Percentiles rank a stretch among this genome's conserved stretches.
Conservation (phyloP, 2,329 filamentous ascomycete species). For the Paramyrothecium roridum region DNA sequence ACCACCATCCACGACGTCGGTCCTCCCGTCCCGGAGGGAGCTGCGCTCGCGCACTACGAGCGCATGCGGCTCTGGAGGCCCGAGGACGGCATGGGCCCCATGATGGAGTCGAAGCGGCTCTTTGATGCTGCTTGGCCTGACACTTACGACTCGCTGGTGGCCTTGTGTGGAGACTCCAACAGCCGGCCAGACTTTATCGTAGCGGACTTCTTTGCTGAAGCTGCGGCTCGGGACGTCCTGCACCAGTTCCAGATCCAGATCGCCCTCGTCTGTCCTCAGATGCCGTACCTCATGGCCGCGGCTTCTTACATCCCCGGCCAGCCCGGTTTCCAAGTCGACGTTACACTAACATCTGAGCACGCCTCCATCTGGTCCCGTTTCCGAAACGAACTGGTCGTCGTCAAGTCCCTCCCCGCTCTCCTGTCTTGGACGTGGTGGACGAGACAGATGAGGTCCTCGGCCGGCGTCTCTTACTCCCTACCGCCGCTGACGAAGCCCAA, state of each 20-base stretch:
- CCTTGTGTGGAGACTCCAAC: slow-evolving; percentile 11
- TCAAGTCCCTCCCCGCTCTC: slow-evolving; percentile 24
- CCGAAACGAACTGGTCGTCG: slow-evolving; percentile 27
- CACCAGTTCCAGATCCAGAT: slow-evolving; percentile 32
- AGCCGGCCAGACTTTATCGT: slow-evolving; percentile 35
- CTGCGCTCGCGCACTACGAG: slow-evolving; percentile 28
- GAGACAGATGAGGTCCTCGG: slow-evolving; percentile 25
- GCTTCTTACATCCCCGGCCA: slow-evolving; percentile 36
- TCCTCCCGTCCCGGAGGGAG: slow-evolving; percentile 18
- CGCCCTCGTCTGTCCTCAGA: slow-evolving; percentile 36
- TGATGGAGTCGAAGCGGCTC: slow-evolving; percentile 31
- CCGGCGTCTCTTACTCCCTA: slow-evolving; percentile 26
- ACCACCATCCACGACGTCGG: slow-evolving; percentile 27
- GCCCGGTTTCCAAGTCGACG: slow-evolving; percentile 37
- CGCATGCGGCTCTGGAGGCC: slow-evolving; percentile 29
- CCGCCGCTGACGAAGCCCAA: slow-evolving; percentile 30
- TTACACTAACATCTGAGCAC: slow-evolving; percentile 30
- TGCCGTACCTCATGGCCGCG: slow-evolving; percentile 33
- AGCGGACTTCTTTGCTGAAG: slow-evolving; percentile 40
- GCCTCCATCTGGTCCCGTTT: slow-evolving; percentile 33
- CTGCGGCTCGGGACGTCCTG: slow-evolving; percentile 35
- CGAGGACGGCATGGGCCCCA: slow-evolving; percentile 22
- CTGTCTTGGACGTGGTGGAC: slow-evolving; percentile 25
- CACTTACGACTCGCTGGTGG: slow-evolving; percentile 14
- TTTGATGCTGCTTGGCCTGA: slow-evolving; percentile 34